Evolutionary conservation across 2,329 filamentous ascomycete genomes (phyloP).

Genomic region (Calonectria montana): DNA sequence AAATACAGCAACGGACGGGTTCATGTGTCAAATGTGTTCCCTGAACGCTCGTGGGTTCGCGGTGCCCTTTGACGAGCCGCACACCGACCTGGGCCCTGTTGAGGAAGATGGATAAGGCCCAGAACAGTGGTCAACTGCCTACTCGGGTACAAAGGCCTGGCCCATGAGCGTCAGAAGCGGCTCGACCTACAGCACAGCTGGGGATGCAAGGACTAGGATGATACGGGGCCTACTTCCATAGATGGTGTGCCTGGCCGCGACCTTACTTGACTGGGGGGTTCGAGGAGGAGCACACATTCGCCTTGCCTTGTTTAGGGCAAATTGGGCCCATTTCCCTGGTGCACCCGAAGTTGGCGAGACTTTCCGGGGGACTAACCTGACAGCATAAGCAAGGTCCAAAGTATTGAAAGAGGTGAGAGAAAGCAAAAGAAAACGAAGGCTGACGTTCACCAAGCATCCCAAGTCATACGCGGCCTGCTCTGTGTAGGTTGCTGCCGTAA

Average conservation of each 20-base stretch:
- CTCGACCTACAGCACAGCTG: constrained; percentile 13
- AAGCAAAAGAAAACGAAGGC: background rate
- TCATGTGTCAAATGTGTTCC: background rate
- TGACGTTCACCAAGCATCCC: background rate
- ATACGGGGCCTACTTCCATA: constrained; percentile 16
- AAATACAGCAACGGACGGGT: background rate
- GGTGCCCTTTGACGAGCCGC: background rate
- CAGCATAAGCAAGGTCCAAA: background rate
- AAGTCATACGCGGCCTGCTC: background rate
- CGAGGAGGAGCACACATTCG: background rate
- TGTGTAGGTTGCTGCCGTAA: background rate
- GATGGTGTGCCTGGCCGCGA: constrained; percentile 25
- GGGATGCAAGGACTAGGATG: constrained; percentile 29
- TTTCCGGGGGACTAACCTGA: background rate
- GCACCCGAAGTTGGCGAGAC: constrained; percentile 18
- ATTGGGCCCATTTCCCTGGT: constrained; percentile 17
- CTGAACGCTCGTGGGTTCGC: background rate
- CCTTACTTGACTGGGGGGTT: constrained; percentile 5
- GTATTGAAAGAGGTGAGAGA: background rate
- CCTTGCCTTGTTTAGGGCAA: constrained; percentile 8
- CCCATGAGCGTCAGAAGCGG: constrained; percentile 16
- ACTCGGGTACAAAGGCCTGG: background rate
- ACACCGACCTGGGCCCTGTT: background rate
- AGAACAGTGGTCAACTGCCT: background rate
- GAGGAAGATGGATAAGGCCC: constrained; percentile 7